Conservation (phyloP, 1,284 basidiomycete species). For the Coriolopsis trogii region DNA sequence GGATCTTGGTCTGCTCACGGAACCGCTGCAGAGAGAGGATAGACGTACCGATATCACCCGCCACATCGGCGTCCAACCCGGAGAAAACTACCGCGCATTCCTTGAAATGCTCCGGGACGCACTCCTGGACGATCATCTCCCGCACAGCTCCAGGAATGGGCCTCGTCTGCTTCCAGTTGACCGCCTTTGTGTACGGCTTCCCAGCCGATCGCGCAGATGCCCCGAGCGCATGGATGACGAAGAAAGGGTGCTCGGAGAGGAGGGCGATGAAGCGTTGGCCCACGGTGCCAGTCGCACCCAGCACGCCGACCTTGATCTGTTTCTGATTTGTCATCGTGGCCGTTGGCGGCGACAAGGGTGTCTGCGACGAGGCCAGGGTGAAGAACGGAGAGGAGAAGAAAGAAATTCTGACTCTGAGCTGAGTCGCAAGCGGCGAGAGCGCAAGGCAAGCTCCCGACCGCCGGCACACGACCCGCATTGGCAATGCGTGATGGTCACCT, state of each 20-base stretch:
- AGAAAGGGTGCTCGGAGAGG: slow-evolving; percentile 90
- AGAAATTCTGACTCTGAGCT: slow-evolving; percentile 7
- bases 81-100: slow-evolving; percentile 94
- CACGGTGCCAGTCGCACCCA: slow-evolving; percentile 97
- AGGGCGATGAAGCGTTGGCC: slow-evolving; percentile 95
- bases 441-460: not conserved
- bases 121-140: slow-evolving; percentile 79
- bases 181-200: slow-evolving; percentile 78
- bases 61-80: slow-evolving; percentile 92
- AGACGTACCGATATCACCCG: slow-evolving; percentile 90
- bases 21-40: slow-evolving; percentile 1
- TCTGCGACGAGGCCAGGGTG: slow-evolving; percentile 1
- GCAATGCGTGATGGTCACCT: slow-evolving; percentile 13
- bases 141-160: slow-evolving; percentile 75
- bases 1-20: not conserved
- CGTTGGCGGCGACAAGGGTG: slow-evolving; percentile 1
- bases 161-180: slow-evolving; percentile 89
- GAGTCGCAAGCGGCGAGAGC: slow-evolving; percentile 8
- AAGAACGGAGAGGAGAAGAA: not conserved
- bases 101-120: slow-evolving; percentile 76
- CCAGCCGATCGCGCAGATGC: slow-evolving; percentile 91
- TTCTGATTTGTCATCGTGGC: slow-evolving; percentile 32
- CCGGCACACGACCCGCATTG: not conserved
- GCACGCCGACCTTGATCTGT: slow-evolving; percentile 82
- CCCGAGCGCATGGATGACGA: slow-evolving; percentile 85